Evolutionary conservation across 1,284 basidiomycete genomes (phyloP).

Genomic region (Anthracocystis setariae): DNA sequence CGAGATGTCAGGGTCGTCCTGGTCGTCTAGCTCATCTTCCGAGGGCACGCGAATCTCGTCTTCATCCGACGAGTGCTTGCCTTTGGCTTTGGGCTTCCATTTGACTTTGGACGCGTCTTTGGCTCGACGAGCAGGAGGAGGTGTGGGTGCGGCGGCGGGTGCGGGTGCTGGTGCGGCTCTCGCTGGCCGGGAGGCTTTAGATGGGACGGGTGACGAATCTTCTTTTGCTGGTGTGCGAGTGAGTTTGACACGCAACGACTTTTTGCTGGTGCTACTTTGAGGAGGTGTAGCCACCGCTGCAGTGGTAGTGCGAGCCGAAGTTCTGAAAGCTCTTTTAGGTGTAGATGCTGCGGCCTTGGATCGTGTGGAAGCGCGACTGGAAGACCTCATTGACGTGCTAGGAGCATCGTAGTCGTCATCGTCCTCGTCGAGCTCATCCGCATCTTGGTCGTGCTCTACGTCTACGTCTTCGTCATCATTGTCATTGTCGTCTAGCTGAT

Average conservation of each 20-base stretch:
- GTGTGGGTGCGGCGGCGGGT: constrained; percentile 5
- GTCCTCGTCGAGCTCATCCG: constrained; percentile 61
- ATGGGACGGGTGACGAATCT: constrained; percentile 10
- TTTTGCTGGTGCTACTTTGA: constrained; percentile 21
- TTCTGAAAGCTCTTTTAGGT: constrained; percentile 19
- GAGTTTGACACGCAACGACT: constrained; percentile 40
- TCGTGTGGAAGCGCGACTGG: constrained; percentile 2
- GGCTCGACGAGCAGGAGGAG: constrained; percentile 11
- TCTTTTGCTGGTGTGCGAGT: constrained; percentile 31
- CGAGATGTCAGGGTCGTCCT: constrained; percentile 16
- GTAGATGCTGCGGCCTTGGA: constrained; percentile 7
- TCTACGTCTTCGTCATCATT: constrained; percentile 56
- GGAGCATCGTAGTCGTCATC: constrained; percentile 58
- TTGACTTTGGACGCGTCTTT: constrained; percentile 38
- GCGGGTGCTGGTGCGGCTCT: constrained; percentile 8
- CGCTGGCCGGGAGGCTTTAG: no score
- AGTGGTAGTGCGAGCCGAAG: constrained; percentile 17
- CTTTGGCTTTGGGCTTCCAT: constrained; percentile 33
- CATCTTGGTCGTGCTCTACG: constrained; percentile 61
- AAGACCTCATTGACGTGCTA: constrained; percentile 4
- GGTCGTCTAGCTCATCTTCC: constrained; percentile 9
- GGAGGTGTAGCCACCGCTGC: constrained; percentile 8
- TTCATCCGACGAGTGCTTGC: constrained; percentile 22
- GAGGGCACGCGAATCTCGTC: constrained; percentile 16
- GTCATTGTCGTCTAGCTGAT: constrained; percentile 30